Percentiles rank a stretch among this genome's conserved stretches.
phyloP scores from a whole-genome alignment of 106 monocot species.

The Vanilla planifolia region DNA sequence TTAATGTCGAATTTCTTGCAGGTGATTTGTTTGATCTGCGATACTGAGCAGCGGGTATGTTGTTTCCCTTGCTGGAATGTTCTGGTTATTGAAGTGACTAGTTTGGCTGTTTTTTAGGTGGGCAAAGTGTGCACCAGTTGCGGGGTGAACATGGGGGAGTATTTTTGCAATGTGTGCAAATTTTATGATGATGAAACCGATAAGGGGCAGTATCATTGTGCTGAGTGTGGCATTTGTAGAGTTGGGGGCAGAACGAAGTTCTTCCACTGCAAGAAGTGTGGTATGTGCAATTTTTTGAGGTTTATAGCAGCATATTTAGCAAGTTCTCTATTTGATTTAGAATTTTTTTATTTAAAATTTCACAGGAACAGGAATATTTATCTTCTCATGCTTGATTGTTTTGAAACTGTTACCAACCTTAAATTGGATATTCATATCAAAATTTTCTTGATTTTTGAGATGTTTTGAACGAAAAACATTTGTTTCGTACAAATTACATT shows the following conservation, averaged over 20 bases:
- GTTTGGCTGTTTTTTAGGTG: constrained; percentile 25
- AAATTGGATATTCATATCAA: too few species aligned
- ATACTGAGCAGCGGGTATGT: constrained; percentile 64
- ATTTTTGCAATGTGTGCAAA: constrained; percentile 75
- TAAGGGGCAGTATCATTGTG: constrained; percentile 77
- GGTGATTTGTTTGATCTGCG: constrained; percentile 83
- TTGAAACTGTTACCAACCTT: too few species aligned
- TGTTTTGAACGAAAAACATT: too few species aligned
- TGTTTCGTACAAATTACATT: too few species aligned
- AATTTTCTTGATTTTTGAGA: too few species aligned
- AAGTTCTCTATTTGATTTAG: background rate
- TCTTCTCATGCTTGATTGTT: too few species aligned
- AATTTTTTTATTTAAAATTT: too few species aligned
- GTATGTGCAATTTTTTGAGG: constrained; percentile 25
- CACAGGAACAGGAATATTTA: too few species aligned
- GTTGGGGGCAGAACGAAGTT: constrained; percentile 78
- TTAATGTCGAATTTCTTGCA: constrained; percentile 12
- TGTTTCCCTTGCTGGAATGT: background rate
- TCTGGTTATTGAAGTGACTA: background rate
- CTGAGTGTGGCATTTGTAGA: constrained; percentile 89
- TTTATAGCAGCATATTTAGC: background rate
- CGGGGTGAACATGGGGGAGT: constrained; percentile 93
- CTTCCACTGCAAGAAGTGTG: constrained; percentile 87
- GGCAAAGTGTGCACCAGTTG: constrained; percentile 69
- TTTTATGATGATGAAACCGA: constrained; percentile 70